phyloP scores from a whole-genome alignment of 768 basidiomycete species.

The Auriscalpium orientale region DNA sequence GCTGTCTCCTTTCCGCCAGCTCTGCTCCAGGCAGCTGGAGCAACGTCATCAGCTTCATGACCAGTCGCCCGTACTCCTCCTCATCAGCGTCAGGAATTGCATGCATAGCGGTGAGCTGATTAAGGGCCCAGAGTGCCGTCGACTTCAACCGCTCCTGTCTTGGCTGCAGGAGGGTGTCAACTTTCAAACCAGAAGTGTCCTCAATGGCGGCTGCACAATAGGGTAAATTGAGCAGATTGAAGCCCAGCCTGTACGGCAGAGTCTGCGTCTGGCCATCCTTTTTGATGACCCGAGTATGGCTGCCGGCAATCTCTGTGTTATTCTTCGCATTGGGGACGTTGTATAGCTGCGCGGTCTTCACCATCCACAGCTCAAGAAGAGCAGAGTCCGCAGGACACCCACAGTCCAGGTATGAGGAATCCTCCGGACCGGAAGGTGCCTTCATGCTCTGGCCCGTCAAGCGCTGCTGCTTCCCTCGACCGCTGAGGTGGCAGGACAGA shows the following conservation, averaged over 20 bases:
- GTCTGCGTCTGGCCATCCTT: no score
- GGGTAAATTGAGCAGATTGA: neutral
- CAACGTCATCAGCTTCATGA: no score
- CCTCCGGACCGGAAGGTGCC: neutral
- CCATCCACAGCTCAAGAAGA: neutral
- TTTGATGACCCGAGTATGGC: neutral
- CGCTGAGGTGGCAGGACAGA: neutral
- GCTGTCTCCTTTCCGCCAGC: no score
- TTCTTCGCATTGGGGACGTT: neutral
- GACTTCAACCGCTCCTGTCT: neutral
- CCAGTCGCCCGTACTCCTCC: no score
- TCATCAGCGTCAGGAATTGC: neutral
- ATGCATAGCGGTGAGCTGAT: neutral
- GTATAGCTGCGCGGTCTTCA: neutral
- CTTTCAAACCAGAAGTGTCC: neutral
- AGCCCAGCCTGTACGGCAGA: neutral
- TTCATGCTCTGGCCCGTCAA: neutral
- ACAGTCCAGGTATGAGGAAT: neutral
- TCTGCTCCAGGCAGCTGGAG: no score
- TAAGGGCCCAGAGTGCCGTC: neutral
- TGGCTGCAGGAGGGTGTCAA: neutral
- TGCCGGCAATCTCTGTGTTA: neutral
- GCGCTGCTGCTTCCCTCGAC: neutral
- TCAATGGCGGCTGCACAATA: neutral
- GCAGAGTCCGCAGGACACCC: neutral